Conservation (phyloP, 2,329 filamentous ascomycete species). For the Alternaria longipes region DNA sequence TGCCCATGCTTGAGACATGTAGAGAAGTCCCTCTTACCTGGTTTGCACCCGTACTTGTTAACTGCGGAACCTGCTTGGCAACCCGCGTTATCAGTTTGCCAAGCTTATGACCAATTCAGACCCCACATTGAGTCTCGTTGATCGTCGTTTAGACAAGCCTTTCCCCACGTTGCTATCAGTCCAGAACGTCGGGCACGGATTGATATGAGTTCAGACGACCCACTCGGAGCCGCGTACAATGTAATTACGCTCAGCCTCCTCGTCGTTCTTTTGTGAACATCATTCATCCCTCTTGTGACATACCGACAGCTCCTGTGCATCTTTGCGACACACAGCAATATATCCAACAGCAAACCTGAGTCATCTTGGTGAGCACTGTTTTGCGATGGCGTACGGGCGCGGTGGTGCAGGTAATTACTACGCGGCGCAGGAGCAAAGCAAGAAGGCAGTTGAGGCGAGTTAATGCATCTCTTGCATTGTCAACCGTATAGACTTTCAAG, state of each 20-base stretch:
- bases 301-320: neutral
- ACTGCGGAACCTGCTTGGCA: conserved; percentile 7
- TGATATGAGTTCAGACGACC: conserved; percentile 20
- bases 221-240: conserved; percentile 24
- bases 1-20: neutral
- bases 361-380: neutral
- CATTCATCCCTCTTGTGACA: neutral
- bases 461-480: neutral
- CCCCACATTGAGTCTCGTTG: conserved; percentile 29
- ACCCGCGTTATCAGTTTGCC: conserved; percentile 29
- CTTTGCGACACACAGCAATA: neutral
- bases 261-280: neutral
- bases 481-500: neutral
- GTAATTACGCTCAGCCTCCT: neutral
- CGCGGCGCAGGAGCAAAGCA: conserved; percentile 45
- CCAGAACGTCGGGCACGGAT: conserved; percentile 15
- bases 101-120: conserved; percentile 38
- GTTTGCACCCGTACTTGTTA: neutral
- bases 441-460: conserved; percentile 43
- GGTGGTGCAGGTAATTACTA: conserved; percentile 59
- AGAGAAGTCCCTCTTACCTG: neutral
- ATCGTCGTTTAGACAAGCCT: conserved; percentile 28
- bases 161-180: conserved; percentile 37
- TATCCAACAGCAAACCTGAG: neutral
- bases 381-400: conserved; percentile 50